Base-by-base conservation (phyloP, 768 basidiomycete genomes). In the Termitomyces eurrhizus region DNA sequence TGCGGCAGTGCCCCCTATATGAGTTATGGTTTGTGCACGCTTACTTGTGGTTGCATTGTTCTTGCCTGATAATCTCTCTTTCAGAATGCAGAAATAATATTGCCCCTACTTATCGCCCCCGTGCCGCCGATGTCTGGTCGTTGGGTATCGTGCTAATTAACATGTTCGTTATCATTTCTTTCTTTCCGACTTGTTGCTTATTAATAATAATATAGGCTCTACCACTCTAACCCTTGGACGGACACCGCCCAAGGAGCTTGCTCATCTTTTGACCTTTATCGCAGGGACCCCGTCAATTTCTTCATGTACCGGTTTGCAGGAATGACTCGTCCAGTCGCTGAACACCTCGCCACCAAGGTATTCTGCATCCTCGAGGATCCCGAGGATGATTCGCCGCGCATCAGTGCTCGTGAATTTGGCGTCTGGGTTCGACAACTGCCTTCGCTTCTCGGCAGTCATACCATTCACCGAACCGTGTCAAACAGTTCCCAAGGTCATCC, bases 1-100 rank as follows among this genome's bases (percentile, higher is more conserved):
- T 98, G 97, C 73, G 96, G 96, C 60, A 96, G 94, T 73, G 94
- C 95, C 56, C 96, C 96, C 0, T 98, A 98, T 74, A 98, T 98
- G 96, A 95, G 93, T 73, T 98, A 89, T 69, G 93, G 93, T 93
- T 66, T 62, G 89, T 77, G 54, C 64, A 63, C 54, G 39, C 42
- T 32, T 35, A 12, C 1, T 46, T 24, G 37, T 51, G 46, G 36
- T 39, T 60, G 57, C 35, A 60, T 59, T 26, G 64, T 58, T 61
- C 62, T 67, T 60, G 53, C 13, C 56, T 66, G 46, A 53, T 56
- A 14, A 33, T 29, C 24, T 64, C 33, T 56, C 61, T 55, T 67
- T 56, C 68, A 94, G 96, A 98, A 80, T 98, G 97, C 77, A 89
- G 96, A 73, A 98, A 98, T 80, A 97, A 98, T 74, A 82, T 95